These are phyloP conservation scores for Apiospora arundinis DNA, from an alignment of 2,329 filamentous ascomycete species.

Conservation along the genomic window DNA sequence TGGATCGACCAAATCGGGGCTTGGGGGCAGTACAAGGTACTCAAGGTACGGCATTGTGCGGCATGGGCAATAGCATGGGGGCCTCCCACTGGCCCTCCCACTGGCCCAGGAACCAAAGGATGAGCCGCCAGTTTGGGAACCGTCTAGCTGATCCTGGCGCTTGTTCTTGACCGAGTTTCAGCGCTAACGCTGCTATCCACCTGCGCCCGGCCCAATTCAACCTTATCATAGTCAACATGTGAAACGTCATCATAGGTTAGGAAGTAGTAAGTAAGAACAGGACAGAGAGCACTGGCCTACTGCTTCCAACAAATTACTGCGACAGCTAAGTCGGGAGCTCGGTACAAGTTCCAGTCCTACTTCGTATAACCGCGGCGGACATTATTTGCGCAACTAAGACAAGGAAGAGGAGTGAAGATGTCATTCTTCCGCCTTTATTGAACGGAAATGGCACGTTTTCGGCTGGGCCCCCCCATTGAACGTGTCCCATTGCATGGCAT, in stretches of 20 bases:
- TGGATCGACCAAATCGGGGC: constrained; percentile 12
- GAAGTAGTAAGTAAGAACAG: neutral
- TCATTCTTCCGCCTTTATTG: neutral
- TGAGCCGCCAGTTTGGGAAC: constrained; percentile 7
- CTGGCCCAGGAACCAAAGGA: neutral
- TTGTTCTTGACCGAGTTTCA: constrained; percentile 7
- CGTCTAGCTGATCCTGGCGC: constrained; percentile 6
- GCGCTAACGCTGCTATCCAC: constrained; percentile 11
- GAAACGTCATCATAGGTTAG: neutral
- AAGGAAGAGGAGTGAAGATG: constrained; percentile 1
- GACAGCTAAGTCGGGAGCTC: neutral
- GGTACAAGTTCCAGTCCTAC: neutral
- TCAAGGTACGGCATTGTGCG: too few species aligned
- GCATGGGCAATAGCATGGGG: too few species aligned
- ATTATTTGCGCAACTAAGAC: neutral
- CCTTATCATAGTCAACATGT: constrained; percentile 7
- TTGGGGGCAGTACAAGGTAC: neutral
- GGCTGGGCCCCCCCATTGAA: neutral
- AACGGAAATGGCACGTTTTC: neutral
- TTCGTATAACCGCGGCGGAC: neutral
- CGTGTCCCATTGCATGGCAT: neutral
- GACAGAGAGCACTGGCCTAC: neutral
- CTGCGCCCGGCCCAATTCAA: constrained; percentile 7
- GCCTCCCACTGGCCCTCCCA: too few species aligned
- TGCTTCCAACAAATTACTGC: neutral